Conservation (phyloP, 2,329 filamentous ascomycete genomes). For the Zymoseptoria pseudotritici region DNA sequence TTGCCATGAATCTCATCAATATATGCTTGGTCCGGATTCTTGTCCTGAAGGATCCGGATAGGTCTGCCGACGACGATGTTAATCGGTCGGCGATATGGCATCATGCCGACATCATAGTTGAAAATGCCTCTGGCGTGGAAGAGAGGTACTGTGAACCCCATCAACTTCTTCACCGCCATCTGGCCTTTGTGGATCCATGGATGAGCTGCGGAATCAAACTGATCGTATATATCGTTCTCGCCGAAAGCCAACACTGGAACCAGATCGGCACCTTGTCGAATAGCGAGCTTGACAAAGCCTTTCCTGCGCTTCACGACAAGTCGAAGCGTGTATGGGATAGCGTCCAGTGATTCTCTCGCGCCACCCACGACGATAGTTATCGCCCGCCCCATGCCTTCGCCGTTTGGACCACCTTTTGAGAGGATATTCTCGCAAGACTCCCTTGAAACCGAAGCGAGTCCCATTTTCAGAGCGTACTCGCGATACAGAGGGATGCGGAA, state of each 20-base stretch:
- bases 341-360: constrained; percentile 84
- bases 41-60: constrained; percentile 58
- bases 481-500: constrained; percentile 90
- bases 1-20: constrained; percentile 71
- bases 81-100: constrained; percentile 83
- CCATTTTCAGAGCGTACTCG: constrained; percentile 86
- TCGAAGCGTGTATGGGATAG: constrained; percentile 66
- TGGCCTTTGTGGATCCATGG: constrained; percentile 75
- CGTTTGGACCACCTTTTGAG: constrained; percentile 66
- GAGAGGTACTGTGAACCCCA: constrained; percentile 87
- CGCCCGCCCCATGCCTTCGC: constrained; percentile 82
- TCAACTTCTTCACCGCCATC: constrained; percentile 71
- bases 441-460: constrained; percentile 79
- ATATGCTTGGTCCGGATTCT: constrained; percentile 63
- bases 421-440: constrained; percentile 87
- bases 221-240: constrained; percentile 93
- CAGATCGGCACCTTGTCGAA: constrained; percentile 84
- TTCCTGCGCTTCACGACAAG: constrained; percentile 78
- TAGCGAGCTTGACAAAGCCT: constrained; percentile 88
- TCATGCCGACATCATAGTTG: constrained; percentile 93
- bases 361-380: constrained; percentile 95
- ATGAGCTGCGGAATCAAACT: constrained; percentile 68
- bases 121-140: constrained; percentile 88
- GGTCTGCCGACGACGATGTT: constrained; percentile 86
- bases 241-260: constrained; percentile 90